These are phyloP conservation scores for Sarcomyxa edulis DNA, from an alignment of 768 basidiomycete genomes.

Conservation along the genomic window DNA sequence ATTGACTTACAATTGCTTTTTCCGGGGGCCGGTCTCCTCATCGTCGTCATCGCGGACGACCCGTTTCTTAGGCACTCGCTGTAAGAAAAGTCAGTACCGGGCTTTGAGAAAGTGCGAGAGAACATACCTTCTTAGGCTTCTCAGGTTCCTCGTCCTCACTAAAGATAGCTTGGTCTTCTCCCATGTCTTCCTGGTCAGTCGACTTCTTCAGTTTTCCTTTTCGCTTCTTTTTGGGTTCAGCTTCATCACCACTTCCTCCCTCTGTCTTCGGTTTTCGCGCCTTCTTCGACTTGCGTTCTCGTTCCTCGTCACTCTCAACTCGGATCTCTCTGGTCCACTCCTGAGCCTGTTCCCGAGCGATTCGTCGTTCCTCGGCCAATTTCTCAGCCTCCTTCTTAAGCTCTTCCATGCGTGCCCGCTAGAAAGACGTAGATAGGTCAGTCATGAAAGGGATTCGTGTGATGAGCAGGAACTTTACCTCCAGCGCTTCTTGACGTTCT, in stretches of 20 bases:
- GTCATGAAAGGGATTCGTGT: too few species aligned
- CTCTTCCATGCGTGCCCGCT: slow-evolving; percentile 62
- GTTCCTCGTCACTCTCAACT: slow-evolving; percentile 76
- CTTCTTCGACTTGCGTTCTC: slow-evolving; percentile 59
- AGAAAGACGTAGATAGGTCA: slow-evolving; percentile 1
- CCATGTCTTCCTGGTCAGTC: slow-evolving; percentile 45
- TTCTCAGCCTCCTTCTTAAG: slow-evolving; percentile 67
- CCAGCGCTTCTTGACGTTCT: slow-evolving; percentile 54
- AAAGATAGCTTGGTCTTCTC: slow-evolving; percentile 62
- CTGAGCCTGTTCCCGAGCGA: slow-evolving; percentile 73
- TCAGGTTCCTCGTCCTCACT: slow-evolving; percentile 67
- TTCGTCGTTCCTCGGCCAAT: slow-evolving; percentile 72
- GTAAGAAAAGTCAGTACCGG: slow-evolving; percentile 14
- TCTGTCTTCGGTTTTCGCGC: slow-evolving; percentile 47
- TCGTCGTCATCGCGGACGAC: slow-evolving; percentile 77
- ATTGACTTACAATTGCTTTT: slow-evolving; percentile 67
- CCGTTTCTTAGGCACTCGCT: slow-evolving; percentile 63
- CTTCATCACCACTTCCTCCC: slow-evolving; percentile 50
- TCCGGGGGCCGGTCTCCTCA: slow-evolving; percentile 66
- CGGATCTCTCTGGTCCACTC: slow-evolving; percentile 70
- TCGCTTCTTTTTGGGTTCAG: slow-evolving; percentile 59
- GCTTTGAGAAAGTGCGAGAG: background rate
- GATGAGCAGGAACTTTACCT: slow-evolving; percentile 44
- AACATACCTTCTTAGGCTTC: slow-evolving; percentile 66
- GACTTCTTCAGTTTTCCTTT: slow-evolving; percentile 63